These are phyloP conservation scores for Tylopilus balloui DNA, from an alignment of 768 basidiomycete genomes.

Conservation along the genomic window DNA sequence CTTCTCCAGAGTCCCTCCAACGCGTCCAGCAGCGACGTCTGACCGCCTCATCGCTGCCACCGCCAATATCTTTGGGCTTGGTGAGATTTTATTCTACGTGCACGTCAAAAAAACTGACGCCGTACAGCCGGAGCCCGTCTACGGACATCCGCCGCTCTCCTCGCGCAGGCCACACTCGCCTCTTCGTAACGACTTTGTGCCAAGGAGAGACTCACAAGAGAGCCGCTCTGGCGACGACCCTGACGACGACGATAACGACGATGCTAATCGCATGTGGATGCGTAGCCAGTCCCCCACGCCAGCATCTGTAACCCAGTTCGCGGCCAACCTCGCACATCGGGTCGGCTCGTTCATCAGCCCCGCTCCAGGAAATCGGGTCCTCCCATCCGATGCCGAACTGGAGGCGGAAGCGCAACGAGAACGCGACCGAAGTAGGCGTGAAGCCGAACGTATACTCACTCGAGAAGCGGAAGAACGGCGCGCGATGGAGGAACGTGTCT, in stretches of 20 bases:
- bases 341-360: constrained; percentile 64
- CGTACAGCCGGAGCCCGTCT: constrained; percentile 43
- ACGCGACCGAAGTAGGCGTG: constrained; percentile 67
- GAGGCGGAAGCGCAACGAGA: constrained; percentile 79
- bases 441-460: constrained; percentile 74
- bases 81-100: constrained; percentile 20
- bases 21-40: constrained; percentile 34
- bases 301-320: constrained; percentile 70
- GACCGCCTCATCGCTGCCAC: constrained; percentile 34
- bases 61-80: constrained; percentile 39
- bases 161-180: constrained; percentile 62
- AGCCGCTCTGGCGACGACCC: constrained; percentile 40
- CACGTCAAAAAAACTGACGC: constrained; percentile 1
- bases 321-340: constrained; percentile 68
- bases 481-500: constrained; percentile 66
- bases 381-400: constrained; percentile 71
- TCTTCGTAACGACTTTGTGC: constrained; percentile 57
- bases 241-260: constrained; percentile 33
- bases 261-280: constrained; percentile 23
- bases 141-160: constrained; percentile 31
- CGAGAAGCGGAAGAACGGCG: constrained; percentile 67
- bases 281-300: constrained; percentile 52
- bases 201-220: constrained; percentile 47
- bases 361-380: constrained; percentile 39
- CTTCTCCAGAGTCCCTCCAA: constrained; percentile 14